A percentile compares a stretch with the other conserved stretches of the same genome.
Evolutionary conservation across 2,329 filamentous ascomycete genomes (phyloP).

Genomic region (Colletotrichum siamense): DNA sequence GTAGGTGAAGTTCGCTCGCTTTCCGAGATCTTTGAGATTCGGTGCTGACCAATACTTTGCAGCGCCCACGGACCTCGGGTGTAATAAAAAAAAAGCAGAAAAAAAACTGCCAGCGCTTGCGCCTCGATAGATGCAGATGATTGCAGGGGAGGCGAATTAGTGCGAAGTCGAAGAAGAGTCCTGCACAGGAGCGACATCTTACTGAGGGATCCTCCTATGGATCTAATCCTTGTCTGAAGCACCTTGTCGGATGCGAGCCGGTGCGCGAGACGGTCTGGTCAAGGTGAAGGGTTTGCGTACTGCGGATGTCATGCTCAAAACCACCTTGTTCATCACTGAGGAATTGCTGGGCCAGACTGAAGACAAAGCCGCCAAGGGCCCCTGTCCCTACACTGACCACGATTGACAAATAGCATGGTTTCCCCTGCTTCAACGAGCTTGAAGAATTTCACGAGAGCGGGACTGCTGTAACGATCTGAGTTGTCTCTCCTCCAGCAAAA

Average conservation of each 20-base stretch:
- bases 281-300: neutral
- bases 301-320: neutral
- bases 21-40: neutral
- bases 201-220: neutral
- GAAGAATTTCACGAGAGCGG: neutral
- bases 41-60: neutral
- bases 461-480: neutral
- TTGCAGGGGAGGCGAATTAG: neutral
- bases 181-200: neutral
- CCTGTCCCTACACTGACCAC: neutral
- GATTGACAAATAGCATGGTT: slow-evolving; percentile 21
- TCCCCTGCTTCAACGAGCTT: slow-evolving; percentile 4
- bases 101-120: neutral
- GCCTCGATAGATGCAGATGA: neutral
- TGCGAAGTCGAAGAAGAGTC: neutral
- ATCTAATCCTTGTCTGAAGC: neutral
- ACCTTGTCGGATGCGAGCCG: neutral
- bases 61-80: neutral
- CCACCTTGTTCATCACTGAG: neutral
- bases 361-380: neutral
- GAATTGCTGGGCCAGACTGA: neutral
- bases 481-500: neutral
- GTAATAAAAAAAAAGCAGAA: neutral
- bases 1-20: neutral
- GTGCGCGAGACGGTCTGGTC: neutral